Base-by-base conservation (phyloP, 345 rosid genomes). In the Anacardium occidentale region DNA sequence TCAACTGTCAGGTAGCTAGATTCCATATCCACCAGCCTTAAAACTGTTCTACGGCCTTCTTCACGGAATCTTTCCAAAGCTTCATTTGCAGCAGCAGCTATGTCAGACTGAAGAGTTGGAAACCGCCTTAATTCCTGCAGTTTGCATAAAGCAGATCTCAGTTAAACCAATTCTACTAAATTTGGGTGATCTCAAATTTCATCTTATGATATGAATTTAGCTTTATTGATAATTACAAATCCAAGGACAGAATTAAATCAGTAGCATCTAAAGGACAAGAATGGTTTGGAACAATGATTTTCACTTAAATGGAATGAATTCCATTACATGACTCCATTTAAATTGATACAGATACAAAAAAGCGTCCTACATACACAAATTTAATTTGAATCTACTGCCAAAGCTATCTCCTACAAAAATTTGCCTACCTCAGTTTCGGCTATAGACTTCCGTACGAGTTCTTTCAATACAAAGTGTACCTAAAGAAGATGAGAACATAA, bases 391-490 rank as follows among this genome's bases (percentile, higher is more conserved):
- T 51, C 47, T 51, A 29, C 18, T 29, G 15, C 21, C 12, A 62
- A 62, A 70, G 5, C 18, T 65, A 18, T 75, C 32, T 60, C 52
- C 52, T 67, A 42, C 37, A 18, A 78, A 72, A 62, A 62, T 71
- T 64, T 72, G 62, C 80, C 76, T 80, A 95, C 99, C 96, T 88
- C 96, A 54, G 98, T 95, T 78, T 83, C 92, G 53, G 93, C 84
- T 68, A 95, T 95, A 0, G 99, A 95, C 80, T 91, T 92, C 70
- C 99, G 89, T 64, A 95, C 99, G 73, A 95, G 93, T 78, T 95
- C 99, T 82, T 95, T 95, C 88, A 93, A 79, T 62, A 95, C 85
- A 62, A 93, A 89, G 79, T 95, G 99, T 60, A 95, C 99, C 99
- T 95, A 74, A 53, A 53, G 57, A 64, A 67, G 62, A 76, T 34